Percentiles rank a stretch among this genome's conserved stretches.
phyloP scores from a whole-genome alignment of 2,329 filamentous ascomycete species.

The Raffaelea albimanens region DNA sequence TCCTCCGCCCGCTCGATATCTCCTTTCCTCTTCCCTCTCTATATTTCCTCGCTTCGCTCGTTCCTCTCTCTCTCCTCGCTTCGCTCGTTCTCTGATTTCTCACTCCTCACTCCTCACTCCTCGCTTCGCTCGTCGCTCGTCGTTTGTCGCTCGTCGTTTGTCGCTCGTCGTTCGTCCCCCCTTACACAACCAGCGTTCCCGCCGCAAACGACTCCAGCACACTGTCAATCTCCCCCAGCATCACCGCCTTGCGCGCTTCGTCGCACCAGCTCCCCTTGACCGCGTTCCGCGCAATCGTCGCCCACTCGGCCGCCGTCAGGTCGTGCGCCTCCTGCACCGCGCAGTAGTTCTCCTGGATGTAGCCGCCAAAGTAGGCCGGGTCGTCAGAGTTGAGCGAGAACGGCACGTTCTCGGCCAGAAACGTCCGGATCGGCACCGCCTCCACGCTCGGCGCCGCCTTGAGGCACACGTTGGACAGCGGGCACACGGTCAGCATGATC shows the following conservation, averaged over 20 bases:
- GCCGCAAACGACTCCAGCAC: constrained; percentile 17
- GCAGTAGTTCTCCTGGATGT: constrained; percentile 66
- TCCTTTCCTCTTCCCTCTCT: neutral
- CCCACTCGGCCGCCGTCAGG: constrained; percentile 57
- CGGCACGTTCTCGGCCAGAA: constrained; percentile 52
- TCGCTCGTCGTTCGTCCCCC: neutral
- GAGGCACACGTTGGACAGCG: constrained; percentile 61
- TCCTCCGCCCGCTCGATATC: neutral
- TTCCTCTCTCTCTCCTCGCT: neutral
- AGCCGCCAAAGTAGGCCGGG: constrained; percentile 67
- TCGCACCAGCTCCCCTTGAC: constrained; percentile 64
- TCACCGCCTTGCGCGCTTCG: constrained; percentile 48
- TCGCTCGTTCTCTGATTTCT: neutral
- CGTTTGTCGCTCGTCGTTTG: neutral
- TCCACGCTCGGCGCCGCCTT: constrained; percentile 42
- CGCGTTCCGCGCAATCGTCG: constrained; percentile 47
- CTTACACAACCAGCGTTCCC: constrained; percentile 3
- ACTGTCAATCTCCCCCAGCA: constrained; percentile 37
- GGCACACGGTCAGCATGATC: constrained; percentile 61
- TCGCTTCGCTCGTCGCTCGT: neutral
- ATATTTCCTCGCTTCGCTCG: neutral
- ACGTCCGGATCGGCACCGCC: constrained; percentile 51
- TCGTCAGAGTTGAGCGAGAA: constrained; percentile 71
- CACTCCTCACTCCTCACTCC: neutral
- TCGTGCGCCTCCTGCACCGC: constrained; percentile 64